Percentiles rank a stretch among this genome's conserved stretches.
Evolutionary conservation across 345 rosid genomes (phyloP).

Genomic region (Erodium maritimum): DNA sequence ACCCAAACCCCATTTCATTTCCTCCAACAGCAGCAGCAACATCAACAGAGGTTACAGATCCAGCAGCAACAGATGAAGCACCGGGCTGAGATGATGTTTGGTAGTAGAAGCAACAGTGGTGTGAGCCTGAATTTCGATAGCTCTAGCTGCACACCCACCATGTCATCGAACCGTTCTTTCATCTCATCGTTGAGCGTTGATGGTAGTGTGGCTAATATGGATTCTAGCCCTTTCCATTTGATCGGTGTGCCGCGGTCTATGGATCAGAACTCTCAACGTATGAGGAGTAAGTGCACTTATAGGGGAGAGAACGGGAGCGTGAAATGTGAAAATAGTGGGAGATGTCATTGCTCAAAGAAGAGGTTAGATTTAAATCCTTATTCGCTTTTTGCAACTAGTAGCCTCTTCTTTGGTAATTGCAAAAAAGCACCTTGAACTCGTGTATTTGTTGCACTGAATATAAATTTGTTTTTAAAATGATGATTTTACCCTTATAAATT

Average conservation of each 20-base stretch:
- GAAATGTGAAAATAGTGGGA: conserved; percentile 50
- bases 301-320: conserved; percentile 62
- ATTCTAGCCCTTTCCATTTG: conserved; percentile 45
- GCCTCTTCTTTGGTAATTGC: no score
- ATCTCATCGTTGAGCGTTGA: conserved; percentile 67
- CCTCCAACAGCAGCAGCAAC: conserved; percentile 34
- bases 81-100: conserved; percentile 67
- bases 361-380: conserved; percentile 30
- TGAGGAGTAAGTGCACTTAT: conserved; percentile 48
- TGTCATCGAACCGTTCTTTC: conserved; percentile 65
- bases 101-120: conserved; percentile 49
- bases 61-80: conserved; percentile 55
- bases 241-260: conserved; percentile 43
- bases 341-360: conserved; percentile 79
- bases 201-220: conserved; percentile 56
- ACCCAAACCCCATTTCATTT: conserved; percentile 25
- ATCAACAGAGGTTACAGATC: conserved; percentile 30
- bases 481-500: no score
- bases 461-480: no score
- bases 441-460: no score
- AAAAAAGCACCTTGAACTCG: no score
- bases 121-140: conserved; percentile 61
- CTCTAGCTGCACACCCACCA: conserved; percentile 67
- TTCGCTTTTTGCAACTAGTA: no score
- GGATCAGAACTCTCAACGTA: conserved; percentile 53